Evolutionary conservation across 768 basidiomycete genomes (phyloP), one percentile per base, ranked within the genome.

Genomic region (Boletus tylopilopsis): DNA sequence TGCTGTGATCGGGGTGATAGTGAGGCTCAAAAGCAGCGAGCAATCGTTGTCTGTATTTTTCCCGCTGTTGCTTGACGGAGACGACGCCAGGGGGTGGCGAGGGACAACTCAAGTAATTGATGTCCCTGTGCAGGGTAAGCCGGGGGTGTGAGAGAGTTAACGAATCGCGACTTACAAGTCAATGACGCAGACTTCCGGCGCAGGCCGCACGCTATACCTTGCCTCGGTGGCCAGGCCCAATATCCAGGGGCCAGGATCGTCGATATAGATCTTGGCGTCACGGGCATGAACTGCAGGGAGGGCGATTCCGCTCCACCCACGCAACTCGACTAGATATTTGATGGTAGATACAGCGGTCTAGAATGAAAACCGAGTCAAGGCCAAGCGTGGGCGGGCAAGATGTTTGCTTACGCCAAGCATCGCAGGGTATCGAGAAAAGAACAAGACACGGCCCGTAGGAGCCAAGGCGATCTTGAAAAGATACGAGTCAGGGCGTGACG

Each of bases 241-340:
- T 59, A 98, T 93, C 85, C 92, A 98, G 52, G 95, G 95, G 29
- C 94, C 94, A 36, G 94, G 92, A 66, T 98, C 94, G 57, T 97
- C 94, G 54, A 94, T 86, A 57, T 92, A 90, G 45, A 98, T 90
- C 64, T 87, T 90, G 23, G 91, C 85, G 56, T 96, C 95, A 38
- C 94, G 84, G 29, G 86, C 83, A 64, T 94, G 91, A 29, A 92
- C 87, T 2, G 90, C 78, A 30, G 85, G 73, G 36, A 94, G 76
- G 15, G 89, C 85, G 44, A 95, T 84, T 4, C 94, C 94, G 62
- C 82, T 88, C 94, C 94, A 96, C 5, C 92, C 93, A 37, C 92
- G 84, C 44, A 94, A 69, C 68, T 96, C 94, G 48, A 94, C 90
- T 42, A 97, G 79, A 63, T 94, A 94, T 66, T 85, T 89, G 69